These are phyloP conservation scores for Vachellia pachyceras DNA, from an alignment of 306 rosid genomes.

Conservation along the genomic window DNA sequence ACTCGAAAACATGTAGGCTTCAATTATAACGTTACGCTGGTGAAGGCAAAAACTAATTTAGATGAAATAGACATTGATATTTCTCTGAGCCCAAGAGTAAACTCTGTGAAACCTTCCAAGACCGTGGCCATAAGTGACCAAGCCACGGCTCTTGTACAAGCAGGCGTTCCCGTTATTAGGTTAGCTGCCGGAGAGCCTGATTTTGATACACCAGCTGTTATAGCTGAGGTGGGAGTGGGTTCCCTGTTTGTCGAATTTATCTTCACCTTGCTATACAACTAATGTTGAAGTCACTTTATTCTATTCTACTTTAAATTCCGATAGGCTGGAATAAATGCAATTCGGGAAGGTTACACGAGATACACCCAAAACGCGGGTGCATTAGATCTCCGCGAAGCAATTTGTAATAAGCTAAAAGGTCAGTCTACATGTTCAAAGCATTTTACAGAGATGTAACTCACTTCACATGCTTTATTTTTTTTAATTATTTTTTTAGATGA, in stretches of 20 bases:
- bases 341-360: constrained; percentile 83
- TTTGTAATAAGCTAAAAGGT: constrained; percentile 89
- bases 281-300: neutral
- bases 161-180: constrained; percentile 88
- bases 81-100: constrained; percentile 82
- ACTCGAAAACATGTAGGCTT: constrained; percentile 24
- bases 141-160: constrained; percentile 83
- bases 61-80: constrained; percentile 57
- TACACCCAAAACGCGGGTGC: constrained; percentile 89
- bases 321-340: constrained; percentile 93
- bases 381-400: constrained; percentile 81
- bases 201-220: constrained; percentile 81
- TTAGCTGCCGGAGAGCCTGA: constrained; percentile 94
- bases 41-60: constrained; percentile 48
- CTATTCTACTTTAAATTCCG: neutral
- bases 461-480: neutral
- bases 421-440: constrained; percentile 21
- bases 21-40: constrained; percentile 1
- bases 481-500: neutral
- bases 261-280: constrained; percentile 1
- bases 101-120: constrained; percentile 81
- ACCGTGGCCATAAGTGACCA: constrained; percentile 85
- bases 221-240: constrained; percentile 61
- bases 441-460: neutral
- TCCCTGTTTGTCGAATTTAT: neutral